phyloP scores from a whole-genome alignment of 176 grass and related monocot genomes.

The Hordeum vulgare region MorexV3_pseudomolecules_assembly NC_058524.1:111434264-111434763 shows the following conservation, averaged over 20 bases:
- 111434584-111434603: not conserved
- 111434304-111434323: constrained; percentile 18
- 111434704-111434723: constrained; percentile 75
- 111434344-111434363: constrained; percentile 42
- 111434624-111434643: constrained; percentile 90
- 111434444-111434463: not conserved
- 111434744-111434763: constrained; percentile 91
- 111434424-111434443: not conserved
- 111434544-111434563: constrained; percentile 13
- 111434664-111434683: constrained; percentile 67
- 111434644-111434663: constrained; percentile 97
- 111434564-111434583: not conserved
- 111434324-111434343: not conserved
- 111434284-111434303: constrained; percentile 24
- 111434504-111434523: constrained; percentile 25
- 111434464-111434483: not conserved
- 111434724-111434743: constrained; percentile 67
- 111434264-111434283: constrained; percentile 28
- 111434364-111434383: not conserved
- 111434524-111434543: constrained; percentile 14
- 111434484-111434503: not conserved
- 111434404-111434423: constrained; percentile 27
- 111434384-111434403: not conserved
- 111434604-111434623: constrained; percentile 44
- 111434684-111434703: constrained; percentile 89